These are phyloP conservation scores for Tolypocladium inflatum DNA, from an alignment of 2,329 filamentous ascomycete genomes.

Conservation along the genomic window DNA sequence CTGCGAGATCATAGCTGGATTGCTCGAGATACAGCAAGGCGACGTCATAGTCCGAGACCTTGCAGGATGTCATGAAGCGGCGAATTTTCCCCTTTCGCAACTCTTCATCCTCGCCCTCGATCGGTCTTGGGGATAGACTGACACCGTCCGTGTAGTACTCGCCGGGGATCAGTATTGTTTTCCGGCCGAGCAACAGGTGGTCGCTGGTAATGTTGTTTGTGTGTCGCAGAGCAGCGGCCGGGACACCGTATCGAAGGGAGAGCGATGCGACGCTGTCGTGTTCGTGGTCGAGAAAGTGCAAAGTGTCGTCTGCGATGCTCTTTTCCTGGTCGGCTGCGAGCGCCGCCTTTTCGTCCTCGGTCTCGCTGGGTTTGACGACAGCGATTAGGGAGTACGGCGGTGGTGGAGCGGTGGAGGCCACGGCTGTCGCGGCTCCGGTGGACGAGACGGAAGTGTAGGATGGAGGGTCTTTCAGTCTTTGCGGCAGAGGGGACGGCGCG, in stretches of 20 bases:
- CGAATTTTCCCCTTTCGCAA: conserved; percentile 59
- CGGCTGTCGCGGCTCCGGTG: conserved; percentile 12
- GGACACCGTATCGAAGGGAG: conserved; percentile 62
- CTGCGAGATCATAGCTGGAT: conserved; percentile 53
- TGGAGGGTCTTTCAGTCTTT: conserved; percentile 60
- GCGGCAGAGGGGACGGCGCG: conserved; percentile 44
- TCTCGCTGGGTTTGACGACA: not conserved
- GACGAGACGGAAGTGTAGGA: conserved; percentile 41
- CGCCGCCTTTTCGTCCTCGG: conserved; percentile 14
- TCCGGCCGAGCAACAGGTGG: conserved; percentile 58
- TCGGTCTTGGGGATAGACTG: conserved; percentile 57
- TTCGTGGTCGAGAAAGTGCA: conserved; percentile 67
- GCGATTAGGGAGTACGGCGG: conserved; percentile 21
- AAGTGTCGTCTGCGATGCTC: conserved; percentile 45
- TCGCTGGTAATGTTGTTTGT: conserved; percentile 65
- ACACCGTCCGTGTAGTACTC: conserved; percentile 58
- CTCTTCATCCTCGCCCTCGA: conserved; percentile 70
- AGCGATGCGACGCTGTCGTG: conserved; percentile 59
- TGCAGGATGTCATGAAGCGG: conserved; percentile 71
- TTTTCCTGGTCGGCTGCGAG: conserved; percentile 19
- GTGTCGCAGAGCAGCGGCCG: conserved; percentile 49
- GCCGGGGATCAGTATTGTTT: conserved; percentile 62
- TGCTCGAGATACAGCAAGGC: conserved; percentile 69
- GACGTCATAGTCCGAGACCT: conserved; percentile 67
- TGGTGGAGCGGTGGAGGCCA: conserved; percentile 23